phyloP scores from a whole-genome alignment of 352 stramenopile genomes.

The Saprolegnia diclina region DNA sequence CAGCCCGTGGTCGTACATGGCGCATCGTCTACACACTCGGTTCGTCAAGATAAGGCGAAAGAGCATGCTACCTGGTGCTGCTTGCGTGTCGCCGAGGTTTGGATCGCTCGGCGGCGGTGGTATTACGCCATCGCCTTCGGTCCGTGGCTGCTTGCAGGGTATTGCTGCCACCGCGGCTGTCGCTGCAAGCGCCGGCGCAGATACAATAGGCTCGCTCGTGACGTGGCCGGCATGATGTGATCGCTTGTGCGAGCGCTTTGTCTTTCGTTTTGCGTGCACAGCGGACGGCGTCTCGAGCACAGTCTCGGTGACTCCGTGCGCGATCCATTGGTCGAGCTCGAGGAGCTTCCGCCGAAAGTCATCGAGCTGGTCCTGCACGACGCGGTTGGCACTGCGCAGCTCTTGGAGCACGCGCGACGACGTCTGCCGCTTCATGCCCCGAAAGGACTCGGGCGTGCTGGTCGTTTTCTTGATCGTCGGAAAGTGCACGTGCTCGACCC shows the following conservation, averaged over 20 bases:
- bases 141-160: too few species aligned
- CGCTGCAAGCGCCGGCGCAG: not conserved
- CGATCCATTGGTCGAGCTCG: constrained; percentile 22
- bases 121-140: too few species aligned
- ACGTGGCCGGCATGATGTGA: not conserved
- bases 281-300: not conserved
- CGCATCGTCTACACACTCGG: not conserved
- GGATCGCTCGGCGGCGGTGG: not conserved
- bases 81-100: not conserved
- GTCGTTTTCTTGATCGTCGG: constrained; percentile 17
- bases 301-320: not conserved
- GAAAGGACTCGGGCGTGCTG: constrained; percentile 1
- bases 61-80: not conserved
- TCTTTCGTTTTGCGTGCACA: constrained; percentile 7
- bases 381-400: constrained; percentile 3
- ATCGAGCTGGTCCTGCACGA: constrained; percentile 14
- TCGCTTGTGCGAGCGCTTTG: not conserved
- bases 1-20: constrained; percentile 24
- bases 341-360: constrained; percentile 22
- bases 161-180: not conserved
- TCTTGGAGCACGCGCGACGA: constrained; percentile 22
- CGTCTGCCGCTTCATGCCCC: constrained; percentile 16
- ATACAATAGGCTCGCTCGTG: too few species aligned
- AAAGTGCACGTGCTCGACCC: constrained; percentile 17
- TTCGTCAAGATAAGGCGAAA: not conserved